A percentile compares a stretch with the other conserved stretches of the same genome.
These are phyloP conservation scores for Quillaja saponaria DNA, from an alignment of 306 rosid species.

Conservation along the genomic window DNA sequence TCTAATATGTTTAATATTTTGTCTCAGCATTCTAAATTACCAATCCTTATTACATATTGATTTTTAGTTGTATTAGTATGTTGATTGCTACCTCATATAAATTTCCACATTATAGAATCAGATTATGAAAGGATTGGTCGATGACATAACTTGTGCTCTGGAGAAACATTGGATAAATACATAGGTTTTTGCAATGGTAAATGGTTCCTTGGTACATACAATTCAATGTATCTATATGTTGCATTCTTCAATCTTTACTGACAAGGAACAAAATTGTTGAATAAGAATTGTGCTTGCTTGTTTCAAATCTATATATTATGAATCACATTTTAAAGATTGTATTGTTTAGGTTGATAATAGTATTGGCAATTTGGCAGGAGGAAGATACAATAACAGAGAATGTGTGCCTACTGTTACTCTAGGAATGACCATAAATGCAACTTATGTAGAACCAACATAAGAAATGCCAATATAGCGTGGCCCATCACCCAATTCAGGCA, in stretches of 20 bases:
- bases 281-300: constrained; percentile 5
- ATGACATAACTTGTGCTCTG: constrained; percentile 47
- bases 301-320: neutral
- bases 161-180: constrained; percentile 51
- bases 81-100: no score
- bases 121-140: constrained; percentile 54
- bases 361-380: constrained; percentile 70
- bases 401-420: constrained; percentile 59
- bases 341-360: constrained; percentile 64
- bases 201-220: neutral
- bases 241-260: no score
- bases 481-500: constrained; percentile 45
- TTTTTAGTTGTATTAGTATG: no score
- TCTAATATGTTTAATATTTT: no score
- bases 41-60: neutral
- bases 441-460: constrained; percentile 50
- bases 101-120: constrained; percentile 25
- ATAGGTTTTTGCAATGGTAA: constrained; percentile 51
- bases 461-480: constrained; percentile 37
- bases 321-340: constrained; percentile 18
- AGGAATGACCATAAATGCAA: constrained; percentile 68
- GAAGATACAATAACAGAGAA: constrained; percentile 63
- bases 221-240: neutral
- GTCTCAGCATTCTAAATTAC: no score
- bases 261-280: no score